Evolutionary conservation across 1,284 basidiomycete species (phyloP), one percentile per base, ranked within the genome.

Genomic region (Caloboletus inedulis): DNA sequence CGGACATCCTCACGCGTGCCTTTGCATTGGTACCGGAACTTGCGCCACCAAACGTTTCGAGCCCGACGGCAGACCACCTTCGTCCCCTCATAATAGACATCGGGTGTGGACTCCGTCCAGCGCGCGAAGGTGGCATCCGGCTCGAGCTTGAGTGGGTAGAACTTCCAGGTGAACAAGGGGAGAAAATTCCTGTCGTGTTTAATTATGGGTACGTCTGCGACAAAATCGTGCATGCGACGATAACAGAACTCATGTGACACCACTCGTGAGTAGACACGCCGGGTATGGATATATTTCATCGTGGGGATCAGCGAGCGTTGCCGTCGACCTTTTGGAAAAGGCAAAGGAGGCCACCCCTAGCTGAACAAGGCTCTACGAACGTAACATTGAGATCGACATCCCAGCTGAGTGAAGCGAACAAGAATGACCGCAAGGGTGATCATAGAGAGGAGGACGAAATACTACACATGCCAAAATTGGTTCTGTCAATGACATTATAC

Each of bases 21-120:
- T 68, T 90, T 5, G 73, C 69, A 0, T 69, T 88, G 5, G 81
- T 74, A 50, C 85, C 86, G 0, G 83, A 88, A 55, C 75, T 90
- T 8, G 81, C 81, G 1, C 80, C 87, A 3, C 79, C 81, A 3
- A 73, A 75, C 43, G 66, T 79, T 27, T 79, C 6, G 60, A 69
- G 21, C 77, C 82, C 2, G 10, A 81, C 77, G 0, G 66, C 84
- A 4, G 81, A 85, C 2, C 87, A 89, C 60, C 58, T 89, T 2
- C 71, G 75, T 31, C 70, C 79, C 0, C 69, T 85, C 21, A 72
- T 87, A 19, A 64, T 84, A 25, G 85, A 84, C 53, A 77, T 81
- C 49, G 85, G 84, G 1, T 85, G 82, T 52, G 89, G 88, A 0
- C 70, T 89, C 34, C 73, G 89, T 18, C 89, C 89, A 4, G 80